These are phyloP conservation scores for Colletotrichum limetticola DNA, from an alignment of 2,329 filamentous ascomycete genomes.

Conservation along the genomic window DNA sequence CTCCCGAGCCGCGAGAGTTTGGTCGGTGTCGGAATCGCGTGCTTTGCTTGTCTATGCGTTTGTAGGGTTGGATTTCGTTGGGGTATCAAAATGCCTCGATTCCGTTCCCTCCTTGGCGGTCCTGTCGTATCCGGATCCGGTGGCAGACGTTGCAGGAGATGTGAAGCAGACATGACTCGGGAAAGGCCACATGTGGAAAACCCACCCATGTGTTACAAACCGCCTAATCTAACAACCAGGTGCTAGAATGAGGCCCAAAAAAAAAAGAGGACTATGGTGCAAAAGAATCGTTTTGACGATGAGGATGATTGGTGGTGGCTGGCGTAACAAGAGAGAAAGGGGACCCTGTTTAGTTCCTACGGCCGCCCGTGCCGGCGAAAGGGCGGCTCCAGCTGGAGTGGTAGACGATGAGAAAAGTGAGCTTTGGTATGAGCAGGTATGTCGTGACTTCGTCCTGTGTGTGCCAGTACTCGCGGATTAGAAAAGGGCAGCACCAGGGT, in stretches of 20 bases:
- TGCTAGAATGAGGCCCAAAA: constrained; percentile 23
- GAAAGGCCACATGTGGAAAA: constrained; percentile 35
- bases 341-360: constrained; percentile 30
- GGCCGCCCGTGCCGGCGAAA: constrained; percentile 27
- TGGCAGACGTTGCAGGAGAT: constrained; percentile 33
- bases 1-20: constrained; percentile 18
- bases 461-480: constrained; percentile 37
- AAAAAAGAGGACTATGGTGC: constrained; percentile 28
- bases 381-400: constrained; percentile 32
- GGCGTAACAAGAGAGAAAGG: constrained; percentile 24
- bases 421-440: constrained; percentile 35
- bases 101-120: constrained; percentile 33
- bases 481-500: constrained; percentile 32
- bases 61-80: constrained; percentile 33
- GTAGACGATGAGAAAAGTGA: constrained; percentile 32
- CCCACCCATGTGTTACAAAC: constrained; percentile 35
- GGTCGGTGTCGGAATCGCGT: constrained; percentile 32
- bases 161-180: constrained; percentile 37
- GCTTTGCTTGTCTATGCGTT: constrained; percentile 32
- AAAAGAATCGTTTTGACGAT: constrained; percentile 27
- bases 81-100: constrained; percentile 37
- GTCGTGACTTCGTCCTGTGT: constrained; percentile 37
- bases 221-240: constrained; percentile 32
- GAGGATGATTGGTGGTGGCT: constrained; percentile 15
- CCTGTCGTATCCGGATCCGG: constrained; percentile 31